Evolutionary conservation across 306 rosid genomes (phyloP), one percentile per base, ranked within the genome.

Genomic region (Comarum palustre): DNA sequence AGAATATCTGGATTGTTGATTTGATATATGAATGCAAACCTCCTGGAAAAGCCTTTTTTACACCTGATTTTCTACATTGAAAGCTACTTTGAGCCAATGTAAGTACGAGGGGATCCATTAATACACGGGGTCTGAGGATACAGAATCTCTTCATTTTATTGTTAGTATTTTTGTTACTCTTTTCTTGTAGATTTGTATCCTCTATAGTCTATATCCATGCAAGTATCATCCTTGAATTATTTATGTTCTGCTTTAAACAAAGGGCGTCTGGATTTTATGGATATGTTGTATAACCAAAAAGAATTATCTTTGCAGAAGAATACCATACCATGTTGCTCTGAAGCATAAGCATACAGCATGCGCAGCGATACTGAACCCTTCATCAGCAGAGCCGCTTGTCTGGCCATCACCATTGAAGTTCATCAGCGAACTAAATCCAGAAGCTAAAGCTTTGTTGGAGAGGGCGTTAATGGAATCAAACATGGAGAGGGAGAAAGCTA

Each of bases 321-420:
- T 88, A 74, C 98, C 98, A 3, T 86, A 84, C 65, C 17, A 82
- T 0, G 86, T 92, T 73, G 96, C 98, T 72, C 74, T 88, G 60
- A 90, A 87, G 86, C 82, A 81, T 82, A 90, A 87, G 77, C 86
- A 87, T 59, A 75, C 63, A 64, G 80, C 84, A 20, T 92, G 98
- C 46, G 98, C 98, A 48, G 87, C 88, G 46, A 75, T 92, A 39
- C 85, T 92, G 52, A 80, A 92, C 71, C 96, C 96, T 41, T 87
- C 96, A 59, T 75, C 98, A 25, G 95, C 96, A 19, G 96, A 91
- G 73, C 98, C 91, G 1, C 92, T 92, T 54, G 95, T 92, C 70
- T 92, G 98, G 98, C 98, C 98, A 59, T 87, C 98, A 8, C 96
- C 94, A 8, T 72, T 92, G 68, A 88, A 90, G 84, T 88, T 92